Evolutionary conservation across 169 alveolate species (phyloP).

Genomic region (Fabrea salina): DNA sequence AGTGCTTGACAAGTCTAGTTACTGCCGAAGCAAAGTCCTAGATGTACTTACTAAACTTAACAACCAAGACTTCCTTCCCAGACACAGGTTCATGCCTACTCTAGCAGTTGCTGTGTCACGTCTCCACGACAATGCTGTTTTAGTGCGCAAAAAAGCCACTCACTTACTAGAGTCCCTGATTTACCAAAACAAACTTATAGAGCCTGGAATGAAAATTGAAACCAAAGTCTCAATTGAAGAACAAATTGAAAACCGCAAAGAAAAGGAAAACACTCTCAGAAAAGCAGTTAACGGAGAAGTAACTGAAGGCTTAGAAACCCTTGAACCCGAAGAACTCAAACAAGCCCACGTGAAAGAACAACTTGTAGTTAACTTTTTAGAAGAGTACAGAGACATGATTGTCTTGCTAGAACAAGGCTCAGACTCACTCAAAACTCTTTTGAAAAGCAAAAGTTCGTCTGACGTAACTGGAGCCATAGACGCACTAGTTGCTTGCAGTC

Average conservation of each 20-base stretch:
- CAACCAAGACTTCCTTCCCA: constrained; percentile 51
- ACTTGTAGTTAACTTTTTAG: constrained; percentile 9
- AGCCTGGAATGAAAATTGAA: constrained; percentile 8
- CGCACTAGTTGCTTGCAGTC: constrained; percentile 40
- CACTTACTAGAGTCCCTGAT: constrained; percentile 35
- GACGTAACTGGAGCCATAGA: constrained; percentile 68
- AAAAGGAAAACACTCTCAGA: background rate
- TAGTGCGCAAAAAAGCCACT: constrained; percentile 67
- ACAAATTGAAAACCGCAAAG: background rate
- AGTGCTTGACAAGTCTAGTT: constrained; percentile 64
- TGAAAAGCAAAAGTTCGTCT: constrained; percentile 49
- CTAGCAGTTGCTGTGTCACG: constrained; percentile 43
- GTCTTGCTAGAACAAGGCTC: constrained; percentile 40
- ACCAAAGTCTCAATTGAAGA: background rate
- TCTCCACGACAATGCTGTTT: constrained; percentile 56
- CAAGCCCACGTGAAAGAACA: constrained; percentile 26
- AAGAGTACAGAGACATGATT: constrained; percentile 50
- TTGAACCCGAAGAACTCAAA: constrained; percentile 9
- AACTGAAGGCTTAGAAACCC: background rate
- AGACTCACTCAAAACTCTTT: constrained; percentile 45
- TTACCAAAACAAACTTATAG: background rate
- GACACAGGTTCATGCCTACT: constrained; percentile 46
- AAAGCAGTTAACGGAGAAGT: background rate
- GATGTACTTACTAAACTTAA: constrained; percentile 51
- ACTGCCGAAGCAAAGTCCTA: constrained; percentile 60